phyloP scores from a whole-genome alignment of 176 grass and related monocot species.

The Olyra latifolia region DNA sequence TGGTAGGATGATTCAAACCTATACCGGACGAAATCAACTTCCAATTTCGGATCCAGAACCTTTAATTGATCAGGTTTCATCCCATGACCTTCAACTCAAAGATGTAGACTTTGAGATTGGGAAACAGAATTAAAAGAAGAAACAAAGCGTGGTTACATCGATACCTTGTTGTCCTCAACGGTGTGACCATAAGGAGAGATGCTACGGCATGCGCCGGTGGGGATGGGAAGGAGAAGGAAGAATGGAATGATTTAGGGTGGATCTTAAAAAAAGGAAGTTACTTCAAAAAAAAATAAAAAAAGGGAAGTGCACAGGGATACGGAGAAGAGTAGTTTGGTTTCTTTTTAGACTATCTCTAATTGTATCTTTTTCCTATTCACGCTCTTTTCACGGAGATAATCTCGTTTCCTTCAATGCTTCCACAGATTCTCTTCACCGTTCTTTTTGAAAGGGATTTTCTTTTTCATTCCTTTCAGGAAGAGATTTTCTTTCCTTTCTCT shows the following conservation, averaged over 20 bases:
- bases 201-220: accelerated
- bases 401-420: too few species aligned
- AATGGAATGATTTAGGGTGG: not conserved
- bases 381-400: too few species aligned
- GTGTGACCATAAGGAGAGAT: not conserved
- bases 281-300: too few species aligned
- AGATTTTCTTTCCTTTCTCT: too few species aligned
- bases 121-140: not conserved
- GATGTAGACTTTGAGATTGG: not conserved
- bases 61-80: not conserved
- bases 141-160: not conserved
- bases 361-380: too few species aligned
- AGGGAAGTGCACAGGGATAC: too few species aligned
- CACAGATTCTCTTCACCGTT: too few species aligned
- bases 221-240: not conserved
- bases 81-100: not conserved
- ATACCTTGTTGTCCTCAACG: not conserved
- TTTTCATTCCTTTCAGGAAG: too few species aligned
- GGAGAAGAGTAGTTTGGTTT: too few species aligned
- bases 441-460: too few species aligned
- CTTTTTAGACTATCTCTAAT: too few species aligned
- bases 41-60: not conserved
- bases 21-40: not conserved
- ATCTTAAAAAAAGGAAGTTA: too few species aligned
- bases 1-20: not conserved